Evolutionary conservation across 2,329 filamentous ascomycete species (phyloP).

Genomic region (Fusarium napiforme): DNA sequence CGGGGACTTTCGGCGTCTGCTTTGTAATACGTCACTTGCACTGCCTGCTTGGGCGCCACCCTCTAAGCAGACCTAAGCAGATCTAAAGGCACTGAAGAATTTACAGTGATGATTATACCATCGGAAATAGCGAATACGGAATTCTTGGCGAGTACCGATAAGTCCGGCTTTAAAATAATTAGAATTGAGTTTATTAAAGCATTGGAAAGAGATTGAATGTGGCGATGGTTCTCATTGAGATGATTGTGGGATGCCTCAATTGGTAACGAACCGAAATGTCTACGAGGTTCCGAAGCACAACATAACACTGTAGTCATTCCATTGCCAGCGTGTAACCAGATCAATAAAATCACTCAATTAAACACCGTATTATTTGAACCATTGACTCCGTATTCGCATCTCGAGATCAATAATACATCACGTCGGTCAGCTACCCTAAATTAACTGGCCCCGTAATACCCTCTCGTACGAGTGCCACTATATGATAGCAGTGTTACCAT

Average conservation of each 20-base stretch:
- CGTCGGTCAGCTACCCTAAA: not conserved
- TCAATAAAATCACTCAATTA: not conserved
- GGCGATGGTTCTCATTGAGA: fast-evolving
- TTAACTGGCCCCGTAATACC: not conserved
- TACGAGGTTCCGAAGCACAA: no score
- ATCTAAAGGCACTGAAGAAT: not conserved
- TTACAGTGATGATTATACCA: not conserved
- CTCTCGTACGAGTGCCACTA: not conserved
- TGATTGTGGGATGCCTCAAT: not conserved
- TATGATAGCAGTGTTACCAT: not conserved
- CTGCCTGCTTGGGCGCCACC: conserved; percentile 29
- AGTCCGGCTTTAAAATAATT: not conserved
- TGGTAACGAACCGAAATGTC: no score
- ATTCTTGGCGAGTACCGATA: conserved; percentile 4
- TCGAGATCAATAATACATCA: fast-evolving
- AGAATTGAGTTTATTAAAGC: not conserved
- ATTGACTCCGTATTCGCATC: not conserved
- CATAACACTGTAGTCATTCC: not conserved
- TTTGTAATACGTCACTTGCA: conserved; percentile 56
- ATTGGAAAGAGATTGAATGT: not conserved
- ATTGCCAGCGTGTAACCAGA: not conserved
- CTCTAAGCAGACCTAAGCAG: not conserved
- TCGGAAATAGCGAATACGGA: not conserved
- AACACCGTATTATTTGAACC: not conserved
- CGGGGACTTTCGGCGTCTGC: conserved; percentile 48